Base-by-base conservation (phyloP, 441 rosid genomes). In the Pelargonium citronellum region DNA sequence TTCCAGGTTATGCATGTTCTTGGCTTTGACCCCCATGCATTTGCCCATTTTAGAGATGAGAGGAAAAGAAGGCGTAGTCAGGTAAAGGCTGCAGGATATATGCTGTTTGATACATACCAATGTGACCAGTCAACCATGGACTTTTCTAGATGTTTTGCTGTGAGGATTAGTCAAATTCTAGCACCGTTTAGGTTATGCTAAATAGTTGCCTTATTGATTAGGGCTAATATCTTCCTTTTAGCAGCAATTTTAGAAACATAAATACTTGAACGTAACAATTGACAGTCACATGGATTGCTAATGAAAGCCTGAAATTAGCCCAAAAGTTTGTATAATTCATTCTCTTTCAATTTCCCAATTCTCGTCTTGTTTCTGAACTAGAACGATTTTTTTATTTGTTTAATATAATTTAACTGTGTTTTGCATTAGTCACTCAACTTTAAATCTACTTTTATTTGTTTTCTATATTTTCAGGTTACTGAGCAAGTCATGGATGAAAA, bases 21-120 rank as follows among this genome's bases (percentile, higher is more conserved):
- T 75, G 99, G 99, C 66, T 95, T 92, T 84, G 99, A 95, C 81
- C 99, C 97, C 0, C 99, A 95, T 77, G 99, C 99, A 67, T 95
- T 95, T 83, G 85, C 97, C 41, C 99, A 95, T 79, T 95, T 92
- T 82, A 87, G 99, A 82, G 99, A 95, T 75, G 98, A 92, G 81
- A 90, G 96, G 60, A 95, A 92, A 85, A 84, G 98, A 84, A 87
- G 99, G 84, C 96, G 98, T 65, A 76, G 81, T 74, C 86, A 82
- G 99, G 99, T 95, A 83, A 74, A 67, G 27, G 24, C 13, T 10
- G 49, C 72, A 7, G 63, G 11, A 58, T 19, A 58, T 58, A 19
- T 3, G 2, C 63, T 58, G 10, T 19, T 17, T 58, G 63, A 58
- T 58, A 17, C 43, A 39, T 39, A 39, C 43, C 13, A 17, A n/a